Evolutionary conservation across 768 basidiomycete species (phyloP).

Genomic region (Calocybe indica): DNA sequence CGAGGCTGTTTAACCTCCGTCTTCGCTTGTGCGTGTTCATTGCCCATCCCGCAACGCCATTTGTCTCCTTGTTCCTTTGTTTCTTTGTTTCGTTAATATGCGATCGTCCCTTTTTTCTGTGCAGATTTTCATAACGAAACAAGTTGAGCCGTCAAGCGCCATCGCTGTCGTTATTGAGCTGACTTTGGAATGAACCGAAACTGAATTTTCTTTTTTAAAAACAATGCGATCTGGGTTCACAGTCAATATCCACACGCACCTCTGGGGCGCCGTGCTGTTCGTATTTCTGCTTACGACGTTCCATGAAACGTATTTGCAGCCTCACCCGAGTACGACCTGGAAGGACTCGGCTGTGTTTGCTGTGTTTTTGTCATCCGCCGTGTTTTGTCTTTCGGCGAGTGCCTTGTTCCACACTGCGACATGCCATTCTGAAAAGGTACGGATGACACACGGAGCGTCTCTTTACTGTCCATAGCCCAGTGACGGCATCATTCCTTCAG

Average conservation of each 20-base stretch:
- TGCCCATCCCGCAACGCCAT: constrained; percentile 11
- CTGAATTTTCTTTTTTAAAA: constrained; percentile 7
- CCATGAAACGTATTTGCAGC: constrained; percentile 41
- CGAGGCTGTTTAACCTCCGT: constrained; percentile 56
- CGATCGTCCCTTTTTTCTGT: too few relatives aligned
- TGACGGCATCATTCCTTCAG: constrained; percentile 25
- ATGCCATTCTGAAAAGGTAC: constrained; percentile 69
- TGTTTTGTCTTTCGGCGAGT: constrained; percentile 68
- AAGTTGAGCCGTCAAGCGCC: constrained; percentile 27
- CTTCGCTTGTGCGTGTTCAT: constrained; percentile 52
- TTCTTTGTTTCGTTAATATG: too few relatives aligned
- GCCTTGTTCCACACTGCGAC: constrained; percentile 67
- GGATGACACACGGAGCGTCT: constrained; percentile 12
- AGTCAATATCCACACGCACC: constrained; percentile 88
- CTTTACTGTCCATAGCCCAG: not conserved
- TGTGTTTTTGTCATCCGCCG: constrained; percentile 64
- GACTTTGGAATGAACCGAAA: too few relatives aligned
- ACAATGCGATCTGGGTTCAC: constrained; percentile 5
- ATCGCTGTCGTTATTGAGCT: not conserved
- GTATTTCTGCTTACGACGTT: constrained; percentile 48
- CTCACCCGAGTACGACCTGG: constrained; percentile 53
- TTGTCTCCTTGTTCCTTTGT: constrained; percentile 7
- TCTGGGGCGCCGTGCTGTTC: constrained; percentile 65
- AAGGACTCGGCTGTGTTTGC: constrained; percentile 52
- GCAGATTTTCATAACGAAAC: constrained; percentile 81